Evolutionary conservation across 805 yeast genomes (phyloP).

Genomic region (Suhomyces sp.): DNA sequence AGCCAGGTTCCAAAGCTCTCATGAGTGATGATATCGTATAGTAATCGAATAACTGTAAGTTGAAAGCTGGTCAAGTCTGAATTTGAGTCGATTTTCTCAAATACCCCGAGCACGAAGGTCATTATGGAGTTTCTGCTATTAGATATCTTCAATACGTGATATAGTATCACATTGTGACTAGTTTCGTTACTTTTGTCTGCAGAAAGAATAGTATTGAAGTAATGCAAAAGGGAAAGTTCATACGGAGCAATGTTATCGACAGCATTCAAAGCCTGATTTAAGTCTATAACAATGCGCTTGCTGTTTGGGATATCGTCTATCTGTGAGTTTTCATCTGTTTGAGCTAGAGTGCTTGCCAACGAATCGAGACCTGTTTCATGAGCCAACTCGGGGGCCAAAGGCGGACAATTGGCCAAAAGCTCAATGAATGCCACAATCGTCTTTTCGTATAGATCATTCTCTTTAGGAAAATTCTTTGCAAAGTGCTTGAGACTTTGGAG

Average conservation of each 20-base stretch:
- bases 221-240: not conserved
- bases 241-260: not conserved
- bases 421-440: conserved; percentile 19
- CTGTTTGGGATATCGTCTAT: not conserved
- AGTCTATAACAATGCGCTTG: not conserved
- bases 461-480: not conserved
- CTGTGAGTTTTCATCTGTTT: not conserved
- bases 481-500: conserved; percentile 8
- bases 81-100: conserved; percentile 5
- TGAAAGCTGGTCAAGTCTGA: not conserved
- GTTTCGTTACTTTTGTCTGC: conserved; percentile 3
- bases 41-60: not conserved
- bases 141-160: conserved; percentile 5
- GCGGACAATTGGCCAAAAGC: conserved; percentile 20
- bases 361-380: not conserved
- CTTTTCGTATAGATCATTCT: conserved; percentile 12
- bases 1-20: conserved; percentile 13
- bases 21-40: conserved; percentile 8
- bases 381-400: not conserved
- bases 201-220: not conserved
- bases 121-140: not conserved
- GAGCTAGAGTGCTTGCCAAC: not conserved
- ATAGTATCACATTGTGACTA: conserved; percentile 4
- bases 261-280: not conserved
- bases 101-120: conserved; percentile 4